Evolutionary conservation across 2,329 filamentous ascomycete genomes (phyloP).

Genomic region (Pseudocercospora fuligena): DNA sequence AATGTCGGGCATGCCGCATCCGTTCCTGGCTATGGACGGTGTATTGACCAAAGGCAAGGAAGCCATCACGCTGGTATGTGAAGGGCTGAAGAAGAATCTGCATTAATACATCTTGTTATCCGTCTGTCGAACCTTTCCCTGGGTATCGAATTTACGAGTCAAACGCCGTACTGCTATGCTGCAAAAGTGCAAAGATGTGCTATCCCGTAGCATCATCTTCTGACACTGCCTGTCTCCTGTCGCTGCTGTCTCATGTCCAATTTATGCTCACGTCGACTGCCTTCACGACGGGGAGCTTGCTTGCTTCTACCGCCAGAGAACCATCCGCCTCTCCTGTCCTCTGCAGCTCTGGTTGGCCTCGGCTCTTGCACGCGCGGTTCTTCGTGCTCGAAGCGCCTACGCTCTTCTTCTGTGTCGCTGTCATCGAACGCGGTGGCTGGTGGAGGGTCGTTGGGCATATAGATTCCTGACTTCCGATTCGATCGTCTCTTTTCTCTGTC

Average conservation of each 20-base stretch:
- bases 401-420: slow-evolving; percentile 20
- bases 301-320: slow-evolving; percentile 24
- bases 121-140: neutral
- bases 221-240: slow-evolving; percentile 21
- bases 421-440: slow-evolving; percentile 53
- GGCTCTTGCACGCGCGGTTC: slow-evolving; percentile 24
- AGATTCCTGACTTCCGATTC: slow-evolving; percentile 40
- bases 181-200: neutral
- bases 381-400: slow-evolving; percentile 6
- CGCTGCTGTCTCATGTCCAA: slow-evolving; percentile 19
- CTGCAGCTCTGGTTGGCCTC: slow-evolving; percentile 21
- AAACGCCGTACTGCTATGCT: neutral
- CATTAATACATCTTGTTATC: slow-evolving; percentile 1
- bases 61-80: slow-evolving; percentile 7
- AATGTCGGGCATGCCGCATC: slow-evolving; percentile 12
- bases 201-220: slow-evolving; percentile 6
- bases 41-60: slow-evolving; percentile 3
- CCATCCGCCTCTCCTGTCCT: slow-evolving; percentile 27
- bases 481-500: slow-evolving; percentile 41
- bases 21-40: slow-evolving; percentile 11
- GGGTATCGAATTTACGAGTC: neutral
- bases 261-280: slow-evolving; percentile 9
- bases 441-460: slow-evolving; percentile 41
- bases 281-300: slow-evolving; percentile 8
- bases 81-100: slow-evolving; percentile 4